Base-by-base conservation (phyloP, 202 grass and related monocot species). In the Elaeis oleifera region DNA sequence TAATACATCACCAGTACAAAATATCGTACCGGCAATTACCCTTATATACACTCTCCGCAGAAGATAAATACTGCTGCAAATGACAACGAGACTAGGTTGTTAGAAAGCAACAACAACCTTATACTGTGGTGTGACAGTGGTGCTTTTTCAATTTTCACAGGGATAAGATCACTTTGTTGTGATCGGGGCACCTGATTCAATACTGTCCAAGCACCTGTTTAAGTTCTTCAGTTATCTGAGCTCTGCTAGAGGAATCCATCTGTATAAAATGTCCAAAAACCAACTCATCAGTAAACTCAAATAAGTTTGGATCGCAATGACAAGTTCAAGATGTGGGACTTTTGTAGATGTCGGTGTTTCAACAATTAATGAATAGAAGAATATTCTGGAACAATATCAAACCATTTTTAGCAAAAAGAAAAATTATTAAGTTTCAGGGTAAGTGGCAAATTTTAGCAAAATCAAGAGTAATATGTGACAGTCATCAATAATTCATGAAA, bases 181-280 rank as follows among this genome's bases (percentile, higher is more conserved):
- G n/a, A 28, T 39, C 16, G 11, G 36, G 9, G 5, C 7, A 60
- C 16, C 27, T 36, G n/a, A n/a, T 60, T 39, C 58, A 27, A 36
- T 14, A 77, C 84, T 70, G 86, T 74, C 73, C 74, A 49, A 88
- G 77, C 74, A 91, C 76, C 71, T 89, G 60, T 72, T 77, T 89
- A 28, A 94, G 67, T 59, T 80, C 73, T 65, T 87, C 85, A 18
- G 89, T 60, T 31, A 99, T 57, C 50, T 76, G 84, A n/a, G 74
- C 80, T 73, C 69, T 84, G 27, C 72, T 84, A n/a, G 85, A 84
- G 75, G 84, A 72, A 84, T 89, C 71, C 85, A 99, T 94, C 94
- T 99, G 85, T 31, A 82, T 29, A 44, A 56, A 56, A 54, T 69
- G 68, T 71, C 64, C 23, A 76, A 61, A 16, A 74, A 56, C 69